These are phyloP conservation scores for Salix caprea DNA, from an alignment of 345 rosid genomes.

Conservation along the genomic window DNA sequence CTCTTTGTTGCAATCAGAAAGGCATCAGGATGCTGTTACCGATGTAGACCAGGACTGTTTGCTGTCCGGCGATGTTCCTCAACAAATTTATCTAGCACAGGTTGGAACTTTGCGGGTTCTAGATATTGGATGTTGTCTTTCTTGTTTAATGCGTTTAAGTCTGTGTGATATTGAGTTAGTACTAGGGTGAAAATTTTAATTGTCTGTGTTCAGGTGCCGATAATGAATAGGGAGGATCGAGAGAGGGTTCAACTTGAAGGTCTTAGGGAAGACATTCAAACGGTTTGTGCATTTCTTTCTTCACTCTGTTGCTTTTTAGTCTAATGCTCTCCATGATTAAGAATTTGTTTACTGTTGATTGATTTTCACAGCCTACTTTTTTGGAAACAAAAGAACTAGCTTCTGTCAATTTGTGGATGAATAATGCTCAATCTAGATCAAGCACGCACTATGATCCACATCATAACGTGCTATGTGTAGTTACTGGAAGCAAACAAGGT, in stretches of 20 bases:
- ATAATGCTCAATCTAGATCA: conserved; percentile 66
- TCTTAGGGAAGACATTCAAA: conserved; percentile 57
- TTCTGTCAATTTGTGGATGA: conserved; percentile 91
- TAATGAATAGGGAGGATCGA: conserved; percentile 60
- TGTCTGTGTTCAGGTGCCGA: conserved; percentile 46
- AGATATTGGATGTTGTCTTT: background rate
- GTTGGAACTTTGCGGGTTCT: conserved; percentile 22
- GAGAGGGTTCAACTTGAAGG: conserved; percentile 60
- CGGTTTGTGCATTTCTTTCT: conserved; percentile 32
- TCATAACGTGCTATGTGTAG: conserved; percentile 73
- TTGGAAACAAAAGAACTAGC: conserved; percentile 55
- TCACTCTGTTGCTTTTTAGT: conserved; percentile 11
- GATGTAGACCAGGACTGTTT: conserved; percentile 21
- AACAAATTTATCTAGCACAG: conserved; percentile 81
- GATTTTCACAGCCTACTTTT: conserved; percentile 51
- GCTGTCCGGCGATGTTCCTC: conserved; percentile 35
- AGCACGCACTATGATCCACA: conserved; percentile 91
- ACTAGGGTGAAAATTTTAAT: background rate
- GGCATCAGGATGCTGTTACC: conserved; percentile 15
- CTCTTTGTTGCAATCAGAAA: conserved; percentile 22
- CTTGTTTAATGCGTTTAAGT: background rate
- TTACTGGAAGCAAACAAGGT: conserved; percentile 84
- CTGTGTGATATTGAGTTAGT: background rate
- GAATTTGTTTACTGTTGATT: conserved; percentile 11
- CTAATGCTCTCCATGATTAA: background rate